A percentile compares a stretch with the other conserved stretches of the same genome.
Evolutionary conservation across 2,329 filamentous ascomycete genomes (phyloP).

Genomic region (Xylariaceae sp.): DNA sequence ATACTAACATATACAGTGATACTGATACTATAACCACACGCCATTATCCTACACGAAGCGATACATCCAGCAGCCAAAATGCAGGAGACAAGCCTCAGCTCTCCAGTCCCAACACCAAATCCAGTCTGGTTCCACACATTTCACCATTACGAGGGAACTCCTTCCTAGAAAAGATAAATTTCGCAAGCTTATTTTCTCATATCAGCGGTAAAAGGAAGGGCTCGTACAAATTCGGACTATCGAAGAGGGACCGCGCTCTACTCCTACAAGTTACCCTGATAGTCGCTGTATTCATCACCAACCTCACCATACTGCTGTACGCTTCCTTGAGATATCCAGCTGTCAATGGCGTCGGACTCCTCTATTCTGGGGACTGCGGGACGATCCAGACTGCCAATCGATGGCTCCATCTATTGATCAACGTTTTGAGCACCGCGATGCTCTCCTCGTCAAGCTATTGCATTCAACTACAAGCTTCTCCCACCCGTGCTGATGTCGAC

Average conservation of each 20-base stretch:
- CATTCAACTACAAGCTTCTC: conserved; percentile 15
- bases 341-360: conserved; percentile 12
- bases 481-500: conserved; percentile 13
- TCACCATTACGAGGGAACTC: conserved; percentile 2
- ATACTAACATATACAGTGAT: too few species aligned
- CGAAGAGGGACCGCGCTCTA: conserved; percentile 14
- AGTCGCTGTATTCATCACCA: conserved; percentile 5
- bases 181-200: conserved; percentile 10
- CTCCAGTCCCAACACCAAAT: neutral
- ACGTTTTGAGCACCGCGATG: conserved; percentile 11
- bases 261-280: conserved; percentile 15
- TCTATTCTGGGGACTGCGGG: conserved; percentile 12
- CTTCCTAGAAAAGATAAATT: conserved; percentile 4
- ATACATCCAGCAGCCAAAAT: too few species aligned
- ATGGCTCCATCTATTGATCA: conserved; percentile 13
- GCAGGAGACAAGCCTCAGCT: too few species aligned
- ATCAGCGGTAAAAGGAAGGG: conserved; percentile 15
- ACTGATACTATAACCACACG: too few species aligned
- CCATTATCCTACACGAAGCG: too few species aligned
- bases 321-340: conserved; percentile 4
- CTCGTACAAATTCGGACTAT: conserved; percentile 8
- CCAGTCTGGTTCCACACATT: neutral
- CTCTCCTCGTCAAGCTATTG: conserved; percentile 15
- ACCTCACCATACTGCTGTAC: conserved; percentile 9
- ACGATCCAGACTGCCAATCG: conserved; percentile 8